Percentiles rank a stretch among this genome's conserved stretches.
These are phyloP conservation scores for Narthecium ossifragum DNA, from an alignment of 106 monocot species.

Conservation along the genomic window DNA sequence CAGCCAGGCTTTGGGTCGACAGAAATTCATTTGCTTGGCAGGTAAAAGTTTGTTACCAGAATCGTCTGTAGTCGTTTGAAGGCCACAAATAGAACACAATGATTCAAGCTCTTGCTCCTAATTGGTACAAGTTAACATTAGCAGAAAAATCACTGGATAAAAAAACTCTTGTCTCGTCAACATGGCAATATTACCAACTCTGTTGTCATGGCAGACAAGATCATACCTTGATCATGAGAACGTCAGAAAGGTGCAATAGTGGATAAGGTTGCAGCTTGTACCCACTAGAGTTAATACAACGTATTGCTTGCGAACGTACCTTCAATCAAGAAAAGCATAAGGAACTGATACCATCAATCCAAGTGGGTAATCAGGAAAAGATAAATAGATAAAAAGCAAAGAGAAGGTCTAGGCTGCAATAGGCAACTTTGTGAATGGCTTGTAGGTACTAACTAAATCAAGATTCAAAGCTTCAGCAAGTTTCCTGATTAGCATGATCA, in stretches of 20 bases:
- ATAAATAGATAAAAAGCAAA: not conserved
- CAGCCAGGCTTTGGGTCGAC: slow-evolving; percentile 36
- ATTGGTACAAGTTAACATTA: not conserved
- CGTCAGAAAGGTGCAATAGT: slow-evolving; percentile 41
- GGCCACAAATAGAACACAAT: slow-evolving; percentile 60
- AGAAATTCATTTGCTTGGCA: slow-evolving; percentile 44
- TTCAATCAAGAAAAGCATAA: slow-evolving; percentile 16
- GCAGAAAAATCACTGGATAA: not conserved
- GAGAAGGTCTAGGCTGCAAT: no score
- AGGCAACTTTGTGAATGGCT: no score
- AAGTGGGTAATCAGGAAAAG: no score
- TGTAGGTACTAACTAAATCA: no score
- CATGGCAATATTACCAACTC: not conserved
- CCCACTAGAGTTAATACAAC: slow-evolving; percentile 56
- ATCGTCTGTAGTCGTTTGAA: slow-evolving; percentile 50
- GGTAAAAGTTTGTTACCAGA: slow-evolving; percentile 43
- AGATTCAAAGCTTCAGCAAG: no score
- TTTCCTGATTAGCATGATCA: no score
- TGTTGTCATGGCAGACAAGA: not conserved
- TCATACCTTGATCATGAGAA: slow-evolving; percentile 70
- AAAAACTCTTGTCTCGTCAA: not conserved
- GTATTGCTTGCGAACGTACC: slow-evolving; percentile 68
- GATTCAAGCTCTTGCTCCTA: slow-evolving; percentile 64
- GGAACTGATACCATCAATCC: not conserved
- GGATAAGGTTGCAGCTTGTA: slow-evolving; percentile 91